These are phyloP conservation scores for Pistacia atlantica DNA, from an alignment of 345 rosid genomes.

Conservation along the genomic window DNA sequence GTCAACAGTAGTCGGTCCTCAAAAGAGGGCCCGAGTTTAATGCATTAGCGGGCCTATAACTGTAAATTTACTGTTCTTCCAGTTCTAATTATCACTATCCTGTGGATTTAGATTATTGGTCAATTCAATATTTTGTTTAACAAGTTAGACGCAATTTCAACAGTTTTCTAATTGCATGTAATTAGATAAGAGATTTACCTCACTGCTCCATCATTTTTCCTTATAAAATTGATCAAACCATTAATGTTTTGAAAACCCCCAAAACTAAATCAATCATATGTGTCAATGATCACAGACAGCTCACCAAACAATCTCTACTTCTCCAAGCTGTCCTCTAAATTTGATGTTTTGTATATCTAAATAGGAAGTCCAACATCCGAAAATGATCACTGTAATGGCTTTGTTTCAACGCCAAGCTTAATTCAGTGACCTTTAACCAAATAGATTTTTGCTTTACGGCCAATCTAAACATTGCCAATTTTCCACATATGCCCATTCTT, in stretches of 20 bases:
- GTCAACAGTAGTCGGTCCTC: conserved; percentile 23
- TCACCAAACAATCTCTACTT: conserved; percentile 6
- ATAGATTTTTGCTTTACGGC: conserved; percentile 42
- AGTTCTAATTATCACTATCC: no score
- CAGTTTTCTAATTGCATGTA: no score
- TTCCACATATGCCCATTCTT: conserved; percentile 8
- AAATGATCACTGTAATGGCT: conserved; percentile 40
- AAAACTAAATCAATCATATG: not conserved
- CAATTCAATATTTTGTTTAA: no score
- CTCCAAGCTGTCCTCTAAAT: not conserved
- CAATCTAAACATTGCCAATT: conserved; percentile 22
- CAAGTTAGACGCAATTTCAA: no score
- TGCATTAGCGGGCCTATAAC: not conserved
- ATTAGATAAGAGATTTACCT: no score
- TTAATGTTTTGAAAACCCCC: no score
- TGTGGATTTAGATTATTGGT: no score
- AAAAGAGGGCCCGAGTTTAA: not conserved
- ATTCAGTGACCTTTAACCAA: conserved; percentile 32
- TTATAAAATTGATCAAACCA: not conserved
- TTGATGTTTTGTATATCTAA: not conserved
- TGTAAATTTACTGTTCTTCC: not conserved
- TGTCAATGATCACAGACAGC: conserved; percentile 3
- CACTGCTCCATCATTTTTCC: no score
- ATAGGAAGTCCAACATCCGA: not conserved
- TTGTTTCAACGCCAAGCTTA: conserved; percentile 69